phyloP scores from a whole-genome alignment of 169 alveolate genomes.

The Perkinsus chesapeaki region DNA sequence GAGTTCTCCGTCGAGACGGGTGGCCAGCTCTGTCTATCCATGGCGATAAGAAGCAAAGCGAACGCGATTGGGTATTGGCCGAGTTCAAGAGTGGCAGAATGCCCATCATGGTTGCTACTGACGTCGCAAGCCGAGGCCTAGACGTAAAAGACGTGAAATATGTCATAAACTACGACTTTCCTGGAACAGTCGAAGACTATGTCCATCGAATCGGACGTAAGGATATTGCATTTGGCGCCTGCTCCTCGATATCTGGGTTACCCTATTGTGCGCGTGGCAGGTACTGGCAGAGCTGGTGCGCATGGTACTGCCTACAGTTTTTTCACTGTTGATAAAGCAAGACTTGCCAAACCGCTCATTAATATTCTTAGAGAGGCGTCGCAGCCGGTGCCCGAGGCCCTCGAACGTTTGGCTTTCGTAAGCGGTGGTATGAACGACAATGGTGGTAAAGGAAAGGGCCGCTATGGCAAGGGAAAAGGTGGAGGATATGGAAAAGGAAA shows the following conservation, averaged over 20 bases:
- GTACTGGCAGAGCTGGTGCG: constrained; percentile 91
- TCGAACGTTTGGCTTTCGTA: constrained; percentile 21
- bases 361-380: constrained; percentile 76
- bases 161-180: constrained; percentile 95
- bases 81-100: constrained; percentile 82
- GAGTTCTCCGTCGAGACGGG: constrained; percentile 74
- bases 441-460: background rate
- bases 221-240: background rate
- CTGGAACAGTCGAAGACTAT: constrained; percentile 86
- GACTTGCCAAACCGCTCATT: constrained; percentile 79
- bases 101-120: constrained; percentile 92
- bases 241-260: background rate
- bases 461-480: background rate
- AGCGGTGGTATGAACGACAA: background rate
- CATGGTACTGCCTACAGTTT: constrained; percentile 73
- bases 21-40: constrained; percentile 85
- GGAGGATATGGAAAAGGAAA: background rate
- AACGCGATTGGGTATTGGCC: constrained; percentile 81
- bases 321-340: constrained; percentile 69
- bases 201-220: constrained; percentile 90
- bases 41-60: constrained; percentile 94
- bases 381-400: constrained; percentile 73
- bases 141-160: constrained; percentile 86
- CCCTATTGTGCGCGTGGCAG: background rate
- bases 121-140: constrained; percentile 95